Evolutionary conservation across 352 stramenopile genomes (phyloP).

Genomic region (Phytopythium vexans): DNA sequence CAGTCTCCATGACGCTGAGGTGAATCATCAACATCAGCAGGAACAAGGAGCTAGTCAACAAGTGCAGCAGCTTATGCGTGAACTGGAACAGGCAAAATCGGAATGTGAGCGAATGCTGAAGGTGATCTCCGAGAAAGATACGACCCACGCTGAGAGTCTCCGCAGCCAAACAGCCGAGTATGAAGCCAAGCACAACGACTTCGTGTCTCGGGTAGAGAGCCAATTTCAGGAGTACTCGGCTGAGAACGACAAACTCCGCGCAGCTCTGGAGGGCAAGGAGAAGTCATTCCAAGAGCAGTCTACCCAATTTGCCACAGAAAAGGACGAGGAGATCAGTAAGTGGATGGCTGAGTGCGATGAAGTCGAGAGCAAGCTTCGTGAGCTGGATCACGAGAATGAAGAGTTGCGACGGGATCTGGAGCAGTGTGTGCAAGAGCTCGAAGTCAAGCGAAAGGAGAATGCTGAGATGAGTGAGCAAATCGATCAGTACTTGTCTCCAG

Average conservation of each 20-base stretch:
- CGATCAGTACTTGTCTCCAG: constrained; percentile 44
- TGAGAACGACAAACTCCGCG: constrained; percentile 57
- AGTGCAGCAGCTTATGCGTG: constrained; percentile 38
- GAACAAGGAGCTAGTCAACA: constrained; percentile 19
- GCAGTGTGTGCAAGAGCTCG: constrained; percentile 44
- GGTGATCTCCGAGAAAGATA: constrained; percentile 44
- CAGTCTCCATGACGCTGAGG: constrained; percentile 30
- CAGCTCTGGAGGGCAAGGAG: constrained; percentile 39
- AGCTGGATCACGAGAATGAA: constrained; percentile 36
- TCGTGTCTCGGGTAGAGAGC: constrained; percentile 44
- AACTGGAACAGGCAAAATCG: constrained; percentile 27
- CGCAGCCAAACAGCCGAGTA: constrained; percentile 46
- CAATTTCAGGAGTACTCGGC: constrained; percentile 43
- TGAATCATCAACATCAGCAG: constrained; percentile 17
- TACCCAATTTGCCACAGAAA: constrained; percentile 19
- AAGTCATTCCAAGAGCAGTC: constrained; percentile 34
- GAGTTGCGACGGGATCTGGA: constrained; percentile 52
- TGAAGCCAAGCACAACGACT: constrained; percentile 57
- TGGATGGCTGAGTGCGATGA: constrained; percentile 51
- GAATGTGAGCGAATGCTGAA: constrained; percentile 44
- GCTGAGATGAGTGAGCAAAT: constrained; percentile 48
- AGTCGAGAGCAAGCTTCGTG: constrained; percentile 31
- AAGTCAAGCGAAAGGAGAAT: constrained; percentile 47
- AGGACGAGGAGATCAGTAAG: constrained; percentile 42
- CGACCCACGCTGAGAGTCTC: constrained; percentile 38